A percentile compares a stretch with the other conserved stretches of the same genome.
phyloP scores from a whole-genome alignment of 345 rosid genomes.

The Camelina hispida region DNA sequence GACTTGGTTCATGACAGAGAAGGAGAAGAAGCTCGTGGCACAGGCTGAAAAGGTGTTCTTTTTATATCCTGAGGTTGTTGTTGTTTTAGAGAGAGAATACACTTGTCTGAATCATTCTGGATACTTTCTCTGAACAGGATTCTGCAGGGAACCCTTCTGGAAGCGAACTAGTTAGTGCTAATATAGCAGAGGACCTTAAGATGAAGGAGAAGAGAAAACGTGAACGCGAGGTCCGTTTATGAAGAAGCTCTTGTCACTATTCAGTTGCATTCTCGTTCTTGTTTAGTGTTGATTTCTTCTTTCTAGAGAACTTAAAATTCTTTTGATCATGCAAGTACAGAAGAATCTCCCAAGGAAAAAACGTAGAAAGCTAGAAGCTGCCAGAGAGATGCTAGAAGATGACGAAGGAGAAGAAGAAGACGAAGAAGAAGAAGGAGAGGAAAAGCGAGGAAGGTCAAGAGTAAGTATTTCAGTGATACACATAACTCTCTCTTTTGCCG shows the following conservation, averaged over 20 bases:
- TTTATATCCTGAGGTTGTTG: slow-evolving; percentile 1
- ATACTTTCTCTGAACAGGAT: slow-evolving; percentile 51
- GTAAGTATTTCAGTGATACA: slow-evolving; percentile 47
- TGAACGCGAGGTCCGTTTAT: slow-evolving; percentile 71
- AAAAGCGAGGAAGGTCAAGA: slow-evolving; percentile 38
- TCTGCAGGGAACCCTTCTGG: slow-evolving; percentile 60
- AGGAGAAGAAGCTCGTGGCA: slow-evolving; percentile 79
- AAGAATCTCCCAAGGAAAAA: slow-evolving; percentile 86
- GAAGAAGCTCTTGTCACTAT: slow-evolving; percentile 16
- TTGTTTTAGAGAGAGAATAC: slow-evolving; percentile 6
- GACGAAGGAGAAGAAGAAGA: slow-evolving; percentile 53
- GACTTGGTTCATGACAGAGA: slow-evolving; percentile 91
- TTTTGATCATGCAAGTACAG: slow-evolving; percentile 50
- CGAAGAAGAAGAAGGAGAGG: slow-evolving; percentile 51
- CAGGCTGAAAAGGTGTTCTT: slow-evolving; percentile 65
- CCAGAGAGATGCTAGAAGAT: slow-evolving; percentile 94
- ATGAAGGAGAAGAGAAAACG: slow-evolving; percentile 92
- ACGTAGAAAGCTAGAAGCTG: slow-evolving; percentile 93
- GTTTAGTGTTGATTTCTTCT: background rate
- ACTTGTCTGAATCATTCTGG: slow-evolving; percentile 27
- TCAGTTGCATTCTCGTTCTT: slow-evolving; percentile 29
- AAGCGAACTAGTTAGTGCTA: slow-evolving; percentile 73
- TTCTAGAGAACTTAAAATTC: slow-evolving; percentile 24
- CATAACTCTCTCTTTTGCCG: background rate
- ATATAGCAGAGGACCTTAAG: slow-evolving; percentile 86